Evolutionary conservation across 768 basidiomycete species (phyloP), one percentile per base, ranked within the genome.

Genomic region (Gelatoporia subvermispora): DNA sequence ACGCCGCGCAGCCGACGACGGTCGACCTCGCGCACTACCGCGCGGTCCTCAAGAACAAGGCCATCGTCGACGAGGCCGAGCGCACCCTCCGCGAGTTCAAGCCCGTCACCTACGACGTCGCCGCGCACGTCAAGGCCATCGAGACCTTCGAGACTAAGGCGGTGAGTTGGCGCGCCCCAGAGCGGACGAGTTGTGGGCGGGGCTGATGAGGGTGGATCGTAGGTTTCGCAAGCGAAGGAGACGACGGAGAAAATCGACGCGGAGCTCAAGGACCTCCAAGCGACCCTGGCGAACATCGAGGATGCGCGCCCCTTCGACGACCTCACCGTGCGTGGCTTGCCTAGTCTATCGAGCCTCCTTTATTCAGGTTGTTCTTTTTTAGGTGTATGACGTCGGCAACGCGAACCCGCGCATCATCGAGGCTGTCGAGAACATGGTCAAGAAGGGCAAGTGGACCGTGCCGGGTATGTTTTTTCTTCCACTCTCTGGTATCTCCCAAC

Each of bases 381-480:
- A 95, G 93, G 76, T 84, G 53, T 84, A 87, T 62, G 95, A 99
- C 53, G 89, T 98, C 58, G 84, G 85, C 57, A 77, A 84, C 53
- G 95, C 95, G 21, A 88, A 96, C 70, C 96, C 96, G 16, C 90
- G 91, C 68, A 84, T 98, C 67, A 72, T 76, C 35, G 84, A 96
- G 70, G 83, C 88, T 37, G 90, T 96, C 51, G 92, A 97, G 73
- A 88, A 77, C 57, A 95, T 96, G 93, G 68, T 97, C 55, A 84
- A 87, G 81, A 93, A 97, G 74, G 94, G 94, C 70, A 96, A 97
- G 75, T 96, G 92, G 87, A 92, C 87, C 61, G 94, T 97, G 50
- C 95, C 95, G 61, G 94, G 93, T 85, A 65, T 46, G 75, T 61
- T n/a, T 31, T 11, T 41, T 28, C 41, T 17, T 48, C 8, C 31